Conservation (phyloP, 768 basidiomycete genomes). For the Tylopilus subfusipes region DNA sequence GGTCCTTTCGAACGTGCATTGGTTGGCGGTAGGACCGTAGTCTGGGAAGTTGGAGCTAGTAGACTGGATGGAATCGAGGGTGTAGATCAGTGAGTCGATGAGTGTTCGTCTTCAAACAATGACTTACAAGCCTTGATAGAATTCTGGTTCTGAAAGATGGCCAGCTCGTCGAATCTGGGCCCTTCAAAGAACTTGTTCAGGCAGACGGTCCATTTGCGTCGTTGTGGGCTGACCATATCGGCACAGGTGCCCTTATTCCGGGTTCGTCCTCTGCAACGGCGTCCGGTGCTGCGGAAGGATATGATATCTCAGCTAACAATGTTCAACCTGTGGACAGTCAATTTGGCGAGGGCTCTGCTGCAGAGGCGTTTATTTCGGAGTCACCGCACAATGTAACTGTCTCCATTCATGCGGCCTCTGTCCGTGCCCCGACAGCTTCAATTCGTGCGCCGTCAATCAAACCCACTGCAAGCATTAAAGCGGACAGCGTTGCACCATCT, state of each 20-base stretch:
- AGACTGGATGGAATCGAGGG: slow-evolving; percentile 47
- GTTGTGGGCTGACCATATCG: slow-evolving; percentile 88
- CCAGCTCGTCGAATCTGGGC: slow-evolving; percentile 78
- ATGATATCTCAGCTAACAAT: slow-evolving; percentile 24
- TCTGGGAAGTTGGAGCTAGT: slow-evolving; percentile 26
- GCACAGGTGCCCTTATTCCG: slow-evolving; percentile 46
- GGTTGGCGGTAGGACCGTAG: slow-evolving; percentile 19
- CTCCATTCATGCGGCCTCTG: slow-evolving; percentile 18
- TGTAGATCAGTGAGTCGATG: slow-evolving; percentile 52
- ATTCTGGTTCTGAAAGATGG: slow-evolving; percentile 93
- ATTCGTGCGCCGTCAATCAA: slow-evolving; percentile 22
- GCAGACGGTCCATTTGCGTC: slow-evolving; percentile 69
- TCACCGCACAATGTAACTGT: slow-evolving; percentile 15
- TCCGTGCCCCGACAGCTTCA: slow-evolving; percentile 14
- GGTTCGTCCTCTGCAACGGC: slow-evolving; percentile 26
- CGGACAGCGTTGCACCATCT: slow-evolving; percentile 26
- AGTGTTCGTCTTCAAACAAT: not conserved
- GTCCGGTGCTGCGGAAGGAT: slow-evolving; percentile 25
- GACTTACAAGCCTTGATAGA: slow-evolving; percentile 35
- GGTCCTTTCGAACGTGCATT: slow-evolving; percentile 21
- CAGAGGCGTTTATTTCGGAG: slow-evolving; percentile 1
- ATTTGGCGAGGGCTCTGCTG: slow-evolving; percentile 21
- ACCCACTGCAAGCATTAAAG: slow-evolving; percentile 19
- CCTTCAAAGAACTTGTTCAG: slow-evolving; percentile 72
- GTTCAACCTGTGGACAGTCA: slow-evolving; percentile 12